phyloP scores from a whole-genome alignment of 169 alveolate species.

The Plasmodium adleri region DNA sequence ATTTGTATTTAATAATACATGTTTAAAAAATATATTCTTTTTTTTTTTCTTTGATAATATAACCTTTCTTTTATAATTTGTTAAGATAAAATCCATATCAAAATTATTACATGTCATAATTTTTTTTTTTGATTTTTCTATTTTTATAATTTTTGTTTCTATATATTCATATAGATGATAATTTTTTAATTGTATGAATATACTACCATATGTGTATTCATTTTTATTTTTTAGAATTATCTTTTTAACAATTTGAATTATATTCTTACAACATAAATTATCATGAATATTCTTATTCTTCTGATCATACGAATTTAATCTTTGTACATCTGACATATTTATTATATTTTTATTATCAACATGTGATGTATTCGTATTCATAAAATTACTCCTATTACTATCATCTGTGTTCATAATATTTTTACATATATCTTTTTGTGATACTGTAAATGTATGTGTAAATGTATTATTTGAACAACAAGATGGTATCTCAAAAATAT shows the following conservation, averaged over 20 bases:
- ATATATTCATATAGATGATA: slow-evolving; percentile 16
- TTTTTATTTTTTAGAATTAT: slow-evolving; percentile 29
- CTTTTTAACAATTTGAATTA: slow-evolving; percentile 23
- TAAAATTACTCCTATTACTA: background rate
- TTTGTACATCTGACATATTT: no score
- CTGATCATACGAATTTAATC: no score
- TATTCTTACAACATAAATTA: background rate
- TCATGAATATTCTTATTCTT: no score
- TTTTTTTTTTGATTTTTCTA: slow-evolving; percentile 9
- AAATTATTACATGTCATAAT: background rate
- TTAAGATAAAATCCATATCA: slow-evolving; percentile 25
- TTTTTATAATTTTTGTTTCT: slow-evolving; percentile 39
- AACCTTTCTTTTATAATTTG: slow-evolving; percentile 7
- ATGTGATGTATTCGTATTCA: background rate
- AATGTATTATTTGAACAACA: slow-evolving; percentile 32
- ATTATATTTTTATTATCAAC: background rate
- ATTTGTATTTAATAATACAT: slow-evolving; percentile 14
- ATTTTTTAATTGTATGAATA: slow-evolving; percentile 53
- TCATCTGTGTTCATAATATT: background rate
- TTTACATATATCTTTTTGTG: background rate
- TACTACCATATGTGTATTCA: slow-evolving; percentile 32
- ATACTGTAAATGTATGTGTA: background rate
- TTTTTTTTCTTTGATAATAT: slow-evolving; percentile 17
- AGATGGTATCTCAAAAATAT: slow-evolving; percentile 30
- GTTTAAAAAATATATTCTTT: slow-evolving; percentile 41